Base-by-base conservation (phyloP, 352 stramenopile genomes). In the Globisporangium nunn region DNA sequence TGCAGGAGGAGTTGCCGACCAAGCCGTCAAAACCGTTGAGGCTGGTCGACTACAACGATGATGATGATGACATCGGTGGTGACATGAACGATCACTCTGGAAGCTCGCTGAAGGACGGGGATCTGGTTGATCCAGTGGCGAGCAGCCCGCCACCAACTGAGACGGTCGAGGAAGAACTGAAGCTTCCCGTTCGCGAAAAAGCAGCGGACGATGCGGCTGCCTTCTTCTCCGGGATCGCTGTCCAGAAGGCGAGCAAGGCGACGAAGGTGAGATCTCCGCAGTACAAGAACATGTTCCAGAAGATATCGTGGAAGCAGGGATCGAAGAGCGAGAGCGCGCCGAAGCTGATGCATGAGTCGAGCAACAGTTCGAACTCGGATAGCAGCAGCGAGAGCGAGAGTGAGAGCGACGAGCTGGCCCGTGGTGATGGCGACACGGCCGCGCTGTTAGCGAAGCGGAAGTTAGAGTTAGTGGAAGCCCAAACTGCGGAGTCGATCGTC, bases 201-300 rank as follows among this genome's bases (percentile, higher is more conserved):
- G 69, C 78, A 8, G 75, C 87, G 0, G 76, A 85, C 14, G 65
- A 83, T 46, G 56, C 67, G 11, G 44, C 73, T 11, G 62, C 64
- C 5, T 91, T 91, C 50, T 65, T 91, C 23, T 63, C 67, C n/a
- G 73, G 64, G 39, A 70, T 68, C 10, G 68, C 59, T 4, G 56
- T 78, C 23, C 57, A 75, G 45, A 88, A 82, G 53, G 56, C 71
- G 41, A 72, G 67, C 12, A 74, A 72, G 45, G 59, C 52, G 30
- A 74, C 67, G 57, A 76, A 73, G 30, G 53, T 49, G 47, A 57
- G 61, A 46, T 89, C 76, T 17, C 79, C 79, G 4, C 74, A 87
- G 45, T 76, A 81, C 50, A 91, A 91, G 64, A 84, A 67, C 58
- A 82, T 91, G 66, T 88, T 91, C 56, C 69, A 88, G 67, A 83